Conservation (phyloP, 2,329 filamentous ascomycete species). For the Fusarium cicatricum region DNA sequence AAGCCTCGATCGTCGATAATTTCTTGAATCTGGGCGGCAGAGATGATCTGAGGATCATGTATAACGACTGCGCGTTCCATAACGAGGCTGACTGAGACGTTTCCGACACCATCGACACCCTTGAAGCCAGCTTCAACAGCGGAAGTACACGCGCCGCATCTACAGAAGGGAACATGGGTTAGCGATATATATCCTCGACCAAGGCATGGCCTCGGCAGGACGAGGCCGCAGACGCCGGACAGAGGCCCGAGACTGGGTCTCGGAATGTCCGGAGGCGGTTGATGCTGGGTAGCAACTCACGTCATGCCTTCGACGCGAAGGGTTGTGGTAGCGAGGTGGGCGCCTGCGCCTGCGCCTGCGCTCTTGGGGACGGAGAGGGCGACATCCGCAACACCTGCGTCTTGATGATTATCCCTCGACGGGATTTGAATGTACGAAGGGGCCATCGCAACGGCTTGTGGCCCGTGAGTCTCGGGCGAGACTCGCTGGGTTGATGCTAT, state of each 20-base stretch:
- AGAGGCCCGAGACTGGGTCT: constrained; percentile 12
- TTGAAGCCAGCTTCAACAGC: constrained; percentile 94
- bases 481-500: constrained; percentile 46
- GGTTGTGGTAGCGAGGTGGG: constrained; percentile 87
- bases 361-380: constrained; percentile 45
- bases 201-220: neutral
- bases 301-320: constrained; percentile 90
- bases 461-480: constrained; percentile 31
- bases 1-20: constrained; percentile 93
- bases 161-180: constrained; percentile 54
- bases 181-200: constrained; percentile 39
- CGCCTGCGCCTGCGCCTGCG: constrained; percentile 37
- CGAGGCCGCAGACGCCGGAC: constrained; percentile 5
- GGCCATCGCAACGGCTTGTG: constrained; percentile 53
- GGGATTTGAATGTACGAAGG: constrained; percentile 60
- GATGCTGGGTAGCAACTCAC: constrained; percentile 53
- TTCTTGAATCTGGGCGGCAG: constrained; percentile 79
- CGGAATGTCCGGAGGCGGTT: constrained; percentile 26
- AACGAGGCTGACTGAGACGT: constrained; percentile 89
- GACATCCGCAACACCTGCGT: constrained; percentile 22
- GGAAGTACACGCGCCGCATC: constrained; percentile 92
- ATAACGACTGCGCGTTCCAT: constrained; percentile 96
- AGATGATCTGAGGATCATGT: constrained; percentile 79
- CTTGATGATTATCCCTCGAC: constrained; percentile 50
- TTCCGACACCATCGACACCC: constrained; percentile 80